Conservation (phyloP, 768 basidiomycete genomes). For the Mrakia frigida region DNA sequence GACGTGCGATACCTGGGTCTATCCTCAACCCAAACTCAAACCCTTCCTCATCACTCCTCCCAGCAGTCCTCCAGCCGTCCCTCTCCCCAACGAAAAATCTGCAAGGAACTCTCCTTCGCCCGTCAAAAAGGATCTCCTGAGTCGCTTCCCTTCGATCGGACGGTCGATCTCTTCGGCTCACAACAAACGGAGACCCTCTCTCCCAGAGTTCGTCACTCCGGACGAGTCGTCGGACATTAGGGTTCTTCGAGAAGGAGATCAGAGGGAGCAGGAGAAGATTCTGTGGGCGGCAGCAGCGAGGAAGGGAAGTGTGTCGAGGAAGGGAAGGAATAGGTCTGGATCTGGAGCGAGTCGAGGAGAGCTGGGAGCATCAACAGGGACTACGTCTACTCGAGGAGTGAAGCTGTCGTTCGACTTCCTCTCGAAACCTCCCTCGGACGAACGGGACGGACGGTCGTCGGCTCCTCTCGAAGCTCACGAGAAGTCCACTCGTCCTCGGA, state of each 20-base stretch:
- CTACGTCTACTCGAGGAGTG: not conserved
- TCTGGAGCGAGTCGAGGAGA: not conserved
- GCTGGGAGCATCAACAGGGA: not conserved
- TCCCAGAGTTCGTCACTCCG: not conserved
- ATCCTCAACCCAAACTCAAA: slow-evolving; percentile 28
- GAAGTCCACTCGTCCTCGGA: not conserved
- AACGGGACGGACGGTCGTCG: not conserved
- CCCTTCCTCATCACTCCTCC: slow-evolving; percentile 34
- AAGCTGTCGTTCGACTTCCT: slow-evolving; percentile 14
- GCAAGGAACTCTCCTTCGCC: not conserved
- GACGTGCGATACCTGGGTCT: slow-evolving; percentile 26
- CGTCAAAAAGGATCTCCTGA: not conserved
- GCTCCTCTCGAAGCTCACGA: not conserved
- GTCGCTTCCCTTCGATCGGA: not conserved
- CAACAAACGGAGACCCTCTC: not conserved
- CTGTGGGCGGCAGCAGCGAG: slow-evolving; percentile 12
- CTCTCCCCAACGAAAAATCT: not conserved
- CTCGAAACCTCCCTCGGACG: not conserved
- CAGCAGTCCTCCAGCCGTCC: slow-evolving; percentile 8
- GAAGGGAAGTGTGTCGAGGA: slow-evolving; percentile 2
- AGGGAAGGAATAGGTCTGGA: not conserved
- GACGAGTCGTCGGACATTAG: slow-evolving; percentile 13
- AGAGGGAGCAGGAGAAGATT: slow-evolving; percentile 17
- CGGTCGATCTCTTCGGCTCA: not conserved
- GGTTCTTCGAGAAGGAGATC: slow-evolving; percentile 13